Percentiles rank a stretch among this genome's conserved stretches.
Conservation (phyloP, 1,284 basidiomycete species). For the Cryptococcus sp. region DNA sequence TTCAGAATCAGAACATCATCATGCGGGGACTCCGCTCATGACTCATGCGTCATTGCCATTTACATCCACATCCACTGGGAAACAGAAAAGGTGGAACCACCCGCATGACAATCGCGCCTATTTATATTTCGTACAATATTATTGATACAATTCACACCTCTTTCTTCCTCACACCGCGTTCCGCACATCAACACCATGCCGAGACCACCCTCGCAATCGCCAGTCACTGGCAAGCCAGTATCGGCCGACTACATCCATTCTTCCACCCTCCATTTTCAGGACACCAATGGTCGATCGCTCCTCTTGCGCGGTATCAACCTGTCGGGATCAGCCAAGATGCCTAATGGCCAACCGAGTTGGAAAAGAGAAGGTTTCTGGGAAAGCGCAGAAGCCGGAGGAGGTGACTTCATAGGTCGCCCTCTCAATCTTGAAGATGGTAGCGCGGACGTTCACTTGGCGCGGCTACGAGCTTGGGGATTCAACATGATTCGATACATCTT, state of each 20-base stretch:
- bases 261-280: slow-evolving; percentile 73
- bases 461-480: slow-evolving; percentile 90
- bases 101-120: background rate
- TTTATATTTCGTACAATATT: background rate
- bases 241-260: slow-evolving; percentile 61
- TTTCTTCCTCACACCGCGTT: background rate
- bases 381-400: slow-evolving; percentile 69
- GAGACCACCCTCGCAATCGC: slow-evolving; percentile 58
- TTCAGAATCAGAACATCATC: too few relatives aligned
- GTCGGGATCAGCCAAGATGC: slow-evolving; percentile 82
- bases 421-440: slow-evolving; percentile 63
- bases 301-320: slow-evolving; percentile 91
- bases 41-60: too few relatives aligned
- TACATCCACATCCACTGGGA: too few relatives aligned
- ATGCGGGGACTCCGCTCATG: too few relatives aligned
- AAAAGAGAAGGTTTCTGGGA: slow-evolving; percentile 85
- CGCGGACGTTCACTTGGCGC: slow-evolving; percentile 67
- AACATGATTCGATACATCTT: slow-evolving; percentile 90
- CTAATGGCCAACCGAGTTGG: slow-evolving; percentile 68
- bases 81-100: slow-evolving; percentile 9
- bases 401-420: slow-evolving; percentile 70
- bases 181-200: slow-evolving; percentile 28
- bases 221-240: slow-evolving; percentile 65
- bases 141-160: background rate
- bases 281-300: slow-evolving; percentile 76